These are phyloP conservation scores for Erythrobasidium hasegawianum DNA, from an alignment of 1,284 basidiomycete genomes.

Conservation along the genomic window DNA sequence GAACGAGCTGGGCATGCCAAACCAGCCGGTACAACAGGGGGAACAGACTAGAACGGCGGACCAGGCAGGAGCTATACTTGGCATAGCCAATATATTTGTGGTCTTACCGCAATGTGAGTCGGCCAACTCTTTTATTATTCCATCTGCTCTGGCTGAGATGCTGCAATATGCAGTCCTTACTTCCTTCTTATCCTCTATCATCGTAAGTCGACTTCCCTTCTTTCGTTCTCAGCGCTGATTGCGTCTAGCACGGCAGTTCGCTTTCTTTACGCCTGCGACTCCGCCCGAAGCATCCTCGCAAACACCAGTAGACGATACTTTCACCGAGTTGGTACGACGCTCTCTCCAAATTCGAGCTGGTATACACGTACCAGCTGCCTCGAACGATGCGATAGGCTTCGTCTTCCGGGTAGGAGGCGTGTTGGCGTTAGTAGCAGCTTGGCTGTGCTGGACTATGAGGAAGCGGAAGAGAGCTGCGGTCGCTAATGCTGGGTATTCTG, in stretches of 20 bases:
- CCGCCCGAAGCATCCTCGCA: background rate
- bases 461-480: slow-evolving; percentile 14
- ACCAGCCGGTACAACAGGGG: background rate
- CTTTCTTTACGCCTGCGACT: slow-evolving; percentile 11
- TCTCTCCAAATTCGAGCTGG: background rate
- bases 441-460: slow-evolving; percentile 39
- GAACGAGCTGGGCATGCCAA: slow-evolving; percentile 8
- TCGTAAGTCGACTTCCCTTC: no score
- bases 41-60: slow-evolving; percentile 22
- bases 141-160: no score
- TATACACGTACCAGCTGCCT: slow-evolving; percentile 20
- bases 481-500: background rate
- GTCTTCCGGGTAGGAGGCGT: slow-evolving; percentile 44
- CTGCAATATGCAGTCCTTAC: slow-evolving; percentile 14
- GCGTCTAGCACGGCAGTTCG: no score
- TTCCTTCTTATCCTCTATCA: slow-evolving; percentile 32
- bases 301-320: background rate
- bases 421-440: slow-evolving; percentile 37
- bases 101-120: slow-evolving; percentile 30
- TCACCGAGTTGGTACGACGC: slow-evolving; percentile 1
- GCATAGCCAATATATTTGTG: slow-evolving; percentile 31
- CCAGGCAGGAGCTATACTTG: slow-evolving; percentile 30
- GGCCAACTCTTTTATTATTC: no score
- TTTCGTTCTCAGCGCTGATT: no score
- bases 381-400: slow-evolving; percentile 39